Conservation (phyloP, 352 stramenopile genomes). For the Thraustochytrium striatum region DNA sequence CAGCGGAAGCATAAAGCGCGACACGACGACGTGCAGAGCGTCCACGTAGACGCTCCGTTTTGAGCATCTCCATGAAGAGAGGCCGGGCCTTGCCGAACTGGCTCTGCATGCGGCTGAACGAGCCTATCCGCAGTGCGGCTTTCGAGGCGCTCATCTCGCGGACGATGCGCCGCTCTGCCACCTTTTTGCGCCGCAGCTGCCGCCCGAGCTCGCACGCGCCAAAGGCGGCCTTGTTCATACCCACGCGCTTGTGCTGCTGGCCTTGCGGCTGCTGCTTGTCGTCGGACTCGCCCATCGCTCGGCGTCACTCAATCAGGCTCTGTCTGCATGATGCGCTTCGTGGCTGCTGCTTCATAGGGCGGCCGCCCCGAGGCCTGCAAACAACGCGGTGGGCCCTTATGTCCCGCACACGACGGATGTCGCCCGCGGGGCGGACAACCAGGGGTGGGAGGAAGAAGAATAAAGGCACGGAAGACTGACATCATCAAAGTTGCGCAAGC, state of each 20-base stretch:
- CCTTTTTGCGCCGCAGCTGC: slow-evolving; percentile 39
- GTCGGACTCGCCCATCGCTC: too few species aligned
- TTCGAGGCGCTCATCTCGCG: slow-evolving; percentile 34
- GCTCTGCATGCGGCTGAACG: slow-evolving; percentile 24
- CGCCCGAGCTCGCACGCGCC: slow-evolving; percentile 36
- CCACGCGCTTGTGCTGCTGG: slow-evolving; percentile 1
- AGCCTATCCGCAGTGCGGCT: background rate
- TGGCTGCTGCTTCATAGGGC: too few species aligned
- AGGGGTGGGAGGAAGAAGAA: too few species aligned
- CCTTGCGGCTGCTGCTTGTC: background rate
- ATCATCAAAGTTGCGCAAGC: too few species aligned
- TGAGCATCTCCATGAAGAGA: slow-evolving; percentile 50
- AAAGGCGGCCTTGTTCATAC: slow-evolving; percentile 43
- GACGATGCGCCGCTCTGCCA: background rate
- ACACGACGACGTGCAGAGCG: slow-evolving; percentile 45
- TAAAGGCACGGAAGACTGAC: too few species aligned
- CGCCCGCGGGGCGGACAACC: too few species aligned
- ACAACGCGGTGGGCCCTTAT: too few species aligned
- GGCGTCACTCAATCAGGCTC: too few species aligned
- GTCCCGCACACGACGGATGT: too few species aligned
- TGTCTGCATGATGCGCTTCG: too few species aligned
- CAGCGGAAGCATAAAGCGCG: slow-evolving; percentile 44
- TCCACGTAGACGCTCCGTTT: slow-evolving; percentile 49
- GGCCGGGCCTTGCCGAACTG: slow-evolving; percentile 21
- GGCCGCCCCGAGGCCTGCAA: too few species aligned